Percentiles rank a stretch among this genome's conserved stretches.
Evolutionary conservation across 1,284 basidiomycete genomes (phyloP).

Genomic region (Exsudoporus floridanus): DNA sequence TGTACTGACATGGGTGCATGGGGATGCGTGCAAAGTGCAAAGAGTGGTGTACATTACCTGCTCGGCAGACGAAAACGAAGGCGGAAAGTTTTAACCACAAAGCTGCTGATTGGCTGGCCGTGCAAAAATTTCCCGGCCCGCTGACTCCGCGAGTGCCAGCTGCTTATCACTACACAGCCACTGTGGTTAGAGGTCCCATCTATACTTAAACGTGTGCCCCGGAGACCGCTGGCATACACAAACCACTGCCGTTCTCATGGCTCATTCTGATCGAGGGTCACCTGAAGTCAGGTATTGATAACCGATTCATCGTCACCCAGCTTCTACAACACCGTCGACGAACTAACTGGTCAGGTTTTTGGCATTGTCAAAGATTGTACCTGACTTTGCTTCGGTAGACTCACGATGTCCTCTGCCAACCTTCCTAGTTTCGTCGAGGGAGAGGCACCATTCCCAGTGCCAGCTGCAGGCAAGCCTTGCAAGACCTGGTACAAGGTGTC

Average conservation of each 20-base stretch:
- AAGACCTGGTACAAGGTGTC: conserved; percentile 48
- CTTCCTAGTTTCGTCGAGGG: conserved; percentile 28
- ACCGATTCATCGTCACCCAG: not conserved
- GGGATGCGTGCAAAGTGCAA: not conserved
- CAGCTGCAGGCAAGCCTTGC: conserved; percentile 34
- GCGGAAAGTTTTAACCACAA: too few relatives aligned
- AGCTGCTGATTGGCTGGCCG: too few relatives aligned
- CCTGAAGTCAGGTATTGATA: too few relatives aligned
- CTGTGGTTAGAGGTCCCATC: too few relatives aligned
- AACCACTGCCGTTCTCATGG: too few relatives aligned
- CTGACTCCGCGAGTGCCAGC: too few relatives aligned
- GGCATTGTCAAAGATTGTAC: not conserved
- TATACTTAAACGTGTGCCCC: too few relatives aligned
- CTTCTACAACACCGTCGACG: not conserved
- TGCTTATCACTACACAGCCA: too few relatives aligned
- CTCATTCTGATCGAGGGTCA: too few relatives aligned
- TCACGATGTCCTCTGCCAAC: conserved; percentile 20
- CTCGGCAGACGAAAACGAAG: too few relatives aligned
- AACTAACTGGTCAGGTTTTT: conserved; percentile 2
- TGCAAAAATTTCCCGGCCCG: too few relatives aligned
- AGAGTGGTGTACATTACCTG: not conserved
- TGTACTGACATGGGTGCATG: not conserved
- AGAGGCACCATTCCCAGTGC: conserved; percentile 25
- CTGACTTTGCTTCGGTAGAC: conserved; percentile 10
- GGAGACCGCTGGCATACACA: too few relatives aligned